A percentile compares a stretch with the other conserved stretches of the same genome.
phyloP scores from a whole-genome alignment of 139 green algal species.

The Chloropicon primus region DNA sequence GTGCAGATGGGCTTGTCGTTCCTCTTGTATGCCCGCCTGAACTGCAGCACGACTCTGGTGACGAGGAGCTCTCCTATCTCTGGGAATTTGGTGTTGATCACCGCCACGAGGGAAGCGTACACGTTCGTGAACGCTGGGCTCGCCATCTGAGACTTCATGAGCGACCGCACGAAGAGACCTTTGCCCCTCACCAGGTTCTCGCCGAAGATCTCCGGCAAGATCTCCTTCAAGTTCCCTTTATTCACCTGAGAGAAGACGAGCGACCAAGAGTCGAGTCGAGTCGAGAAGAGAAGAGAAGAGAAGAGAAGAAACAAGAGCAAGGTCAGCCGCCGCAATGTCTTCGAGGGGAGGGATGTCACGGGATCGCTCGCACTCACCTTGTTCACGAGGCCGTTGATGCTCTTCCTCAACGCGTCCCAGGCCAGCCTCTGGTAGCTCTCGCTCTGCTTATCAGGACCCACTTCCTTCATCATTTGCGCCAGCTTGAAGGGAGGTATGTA shows the following conservation, averaged over 20 bases:
- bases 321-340: too few species aligned
- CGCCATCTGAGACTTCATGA: background rate
- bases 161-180: background rate
- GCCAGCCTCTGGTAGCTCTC: conserved; percentile 72
- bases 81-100: conserved; percentile 97
- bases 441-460: conserved; percentile 32
- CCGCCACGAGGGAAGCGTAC: conserved; percentile 78
- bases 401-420: conserved; percentile 83
- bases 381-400: conserved; percentile 96
- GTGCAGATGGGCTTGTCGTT: conserved; percentile 89
- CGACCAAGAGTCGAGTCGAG: background rate
- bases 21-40: conserved; percentile 80
- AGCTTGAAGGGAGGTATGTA: conserved; percentile 98
- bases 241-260: conserved; percentile 38
- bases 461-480: conserved; percentile 76
- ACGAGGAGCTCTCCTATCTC: conserved; percentile 64
- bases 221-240: conserved; percentile 77
- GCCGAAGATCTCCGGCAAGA: conserved; percentile 84
- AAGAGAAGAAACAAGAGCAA: too few species aligned
- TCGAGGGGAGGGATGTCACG: too few species aligned
- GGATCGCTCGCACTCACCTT: conserved; percentile 43
- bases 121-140: conserved; percentile 17
- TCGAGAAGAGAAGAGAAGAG: background rate
- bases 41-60: conserved; percentile 57
- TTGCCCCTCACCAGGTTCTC: conserved; percentile 27